A percentile compares a stretch with the other conserved stretches of the same genome.
Conservation (phyloP, 2,329 filamentous ascomycete species). For the Fusarium sarcochroum region DNA sequence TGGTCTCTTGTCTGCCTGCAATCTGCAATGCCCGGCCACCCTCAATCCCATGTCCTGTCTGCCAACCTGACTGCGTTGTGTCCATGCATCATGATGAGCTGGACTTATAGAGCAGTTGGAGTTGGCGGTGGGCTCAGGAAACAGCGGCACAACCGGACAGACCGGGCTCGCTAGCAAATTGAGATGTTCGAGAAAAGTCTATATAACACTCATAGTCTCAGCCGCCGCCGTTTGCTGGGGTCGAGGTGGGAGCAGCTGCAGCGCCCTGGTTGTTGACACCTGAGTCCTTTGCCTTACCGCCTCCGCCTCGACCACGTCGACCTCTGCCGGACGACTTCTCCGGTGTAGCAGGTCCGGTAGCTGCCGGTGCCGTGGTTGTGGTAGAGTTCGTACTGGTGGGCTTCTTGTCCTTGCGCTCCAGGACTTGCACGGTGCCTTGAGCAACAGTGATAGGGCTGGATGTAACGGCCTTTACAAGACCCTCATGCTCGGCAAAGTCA, state of each 20-base stretch:
- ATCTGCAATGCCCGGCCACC: slow-evolving; percentile 1
- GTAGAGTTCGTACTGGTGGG: slow-evolving; percentile 43
- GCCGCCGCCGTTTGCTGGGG: slow-evolving; percentile 35
- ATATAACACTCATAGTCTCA: slow-evolving; percentile 23
- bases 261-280: slow-evolving; percentile 29
- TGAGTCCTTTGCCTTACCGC: slow-evolving; percentile 47
- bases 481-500: slow-evolving; percentile 82
- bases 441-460: slow-evolving; percentile 87
- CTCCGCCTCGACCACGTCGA: slow-evolving; percentile 53
- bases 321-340: slow-evolving; percentile 53
- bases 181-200: slow-evolving; percentile 35
- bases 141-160: slow-evolving; percentile 25
- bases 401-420: slow-evolving; percentile 81
- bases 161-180: slow-evolving; percentile 22
- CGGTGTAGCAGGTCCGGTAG: slow-evolving; percentile 33
- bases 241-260: slow-evolving; percentile 1
- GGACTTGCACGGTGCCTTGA: slow-evolving; percentile 87
- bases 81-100: slow-evolving; percentile 25
- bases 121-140: slow-evolving; percentile 7
- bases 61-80: slow-evolving; percentile 9
- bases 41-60: slow-evolving; percentile 1
- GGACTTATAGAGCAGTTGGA: slow-evolving; percentile 18
- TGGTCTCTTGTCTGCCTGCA: slow-evolving; percentile 21
- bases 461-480: slow-evolving; percentile 82
- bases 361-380: slow-evolving; percentile 34